Evolutionary conservation across 345 rosid species (phyloP).

Genomic region (Lepidium africanum): DNA sequence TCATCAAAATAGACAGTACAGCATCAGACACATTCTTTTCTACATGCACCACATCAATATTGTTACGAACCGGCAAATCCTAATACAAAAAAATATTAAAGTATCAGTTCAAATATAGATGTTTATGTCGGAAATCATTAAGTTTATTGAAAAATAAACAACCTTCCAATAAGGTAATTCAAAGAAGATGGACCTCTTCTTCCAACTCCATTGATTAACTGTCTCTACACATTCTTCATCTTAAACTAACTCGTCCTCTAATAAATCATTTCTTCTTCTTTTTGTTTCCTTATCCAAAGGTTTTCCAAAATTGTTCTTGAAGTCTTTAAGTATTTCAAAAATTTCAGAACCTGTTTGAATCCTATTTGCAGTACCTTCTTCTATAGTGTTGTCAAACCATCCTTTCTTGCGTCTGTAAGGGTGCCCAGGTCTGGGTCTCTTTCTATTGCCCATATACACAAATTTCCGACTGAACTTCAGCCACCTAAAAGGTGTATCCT

Average conservation of each 20-base stretch:
- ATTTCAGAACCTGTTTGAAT: background rate
- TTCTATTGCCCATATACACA: background rate
- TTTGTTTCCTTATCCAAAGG: background rate
- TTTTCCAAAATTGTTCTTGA: background rate
- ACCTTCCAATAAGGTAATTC: background rate
- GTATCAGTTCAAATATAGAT: no score
- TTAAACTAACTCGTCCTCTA: background rate
- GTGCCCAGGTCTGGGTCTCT: background rate
- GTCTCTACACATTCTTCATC: background rate
- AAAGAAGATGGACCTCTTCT: background rate
- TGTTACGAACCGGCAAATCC: no score
- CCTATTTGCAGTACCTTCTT: background rate
- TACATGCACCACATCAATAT: no score
- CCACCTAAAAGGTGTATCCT: background rate
- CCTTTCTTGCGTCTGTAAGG: background rate
- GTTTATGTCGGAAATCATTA: no score
- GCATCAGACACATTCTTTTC: no score
- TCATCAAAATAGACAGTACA: no score
- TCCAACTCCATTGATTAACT: background rate
- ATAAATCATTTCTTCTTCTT: background rate
- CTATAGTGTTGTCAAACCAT: background rate
- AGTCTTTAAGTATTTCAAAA: background rate
- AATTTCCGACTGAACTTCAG: background rate
- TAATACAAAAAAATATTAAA: no score
- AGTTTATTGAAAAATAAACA: background rate